phyloP scores from a whole-genome alignment of 225 moss, liverwort and hornwort species.

The Pseudisothecium myosuroides region DNA sequence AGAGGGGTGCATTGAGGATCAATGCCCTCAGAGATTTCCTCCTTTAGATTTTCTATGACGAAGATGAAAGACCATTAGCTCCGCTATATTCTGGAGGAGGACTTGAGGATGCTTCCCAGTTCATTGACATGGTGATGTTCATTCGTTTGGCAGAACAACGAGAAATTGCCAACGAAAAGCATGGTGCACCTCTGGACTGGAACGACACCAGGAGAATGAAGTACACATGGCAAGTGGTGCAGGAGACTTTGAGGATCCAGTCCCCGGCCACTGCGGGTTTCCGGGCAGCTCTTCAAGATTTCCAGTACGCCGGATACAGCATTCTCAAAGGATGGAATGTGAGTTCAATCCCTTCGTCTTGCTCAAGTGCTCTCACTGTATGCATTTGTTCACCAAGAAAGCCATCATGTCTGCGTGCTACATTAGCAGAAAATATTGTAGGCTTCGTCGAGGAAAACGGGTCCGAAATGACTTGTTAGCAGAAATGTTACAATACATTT shows the following conservation, averaged over 20 bases:
- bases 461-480: too few relatives aligned
- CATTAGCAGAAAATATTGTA: too few relatives aligned
- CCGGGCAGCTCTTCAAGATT: slow-evolving; percentile 10
- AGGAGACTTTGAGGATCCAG: slow-evolving; percentile 30
- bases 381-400: background rate
- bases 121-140: background rate
- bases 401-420: background rate
- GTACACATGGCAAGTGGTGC: slow-evolving; percentile 32
- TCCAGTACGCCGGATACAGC: slow-evolving; percentile 29
- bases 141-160: background rate
- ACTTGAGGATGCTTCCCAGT: background rate
- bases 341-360: background rate
- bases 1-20: too few relatives aligned
- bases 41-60: too few relatives aligned
- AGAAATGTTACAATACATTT: too few relatives aligned
- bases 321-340: slow-evolving; percentile 32
- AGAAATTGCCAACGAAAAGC: background rate
- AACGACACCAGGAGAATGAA: slow-evolving; percentile 36
- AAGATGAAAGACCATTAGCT: background rate
- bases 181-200: background rate
- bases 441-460: background rate
- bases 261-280: background rate
- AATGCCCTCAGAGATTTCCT: too few relatives aligned
- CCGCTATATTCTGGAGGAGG: background rate
- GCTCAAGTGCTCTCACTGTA: background rate